Percentiles rank a stretch among this genome's conserved stretches.
These are phyloP conservation scores for Podospora pseudopauciseta DNA, from an alignment of 495 filamentous ascomycete genomes.

Conservation along the genomic window DNA sequence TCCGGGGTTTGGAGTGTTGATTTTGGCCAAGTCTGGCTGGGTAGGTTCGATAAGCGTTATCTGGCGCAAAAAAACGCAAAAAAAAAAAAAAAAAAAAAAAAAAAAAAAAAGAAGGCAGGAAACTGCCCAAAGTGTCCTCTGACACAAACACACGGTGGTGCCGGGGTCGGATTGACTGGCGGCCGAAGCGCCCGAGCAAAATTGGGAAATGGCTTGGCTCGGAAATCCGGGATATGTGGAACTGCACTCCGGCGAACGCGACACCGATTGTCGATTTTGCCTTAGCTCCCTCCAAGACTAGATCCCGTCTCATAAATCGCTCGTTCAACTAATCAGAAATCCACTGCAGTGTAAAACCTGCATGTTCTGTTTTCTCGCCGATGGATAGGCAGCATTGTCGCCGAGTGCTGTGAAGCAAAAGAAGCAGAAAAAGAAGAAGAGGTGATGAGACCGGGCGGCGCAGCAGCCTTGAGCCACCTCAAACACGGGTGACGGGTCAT, in stretches of 20 bases:
- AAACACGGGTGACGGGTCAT: not conserved
- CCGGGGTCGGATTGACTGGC: constrained; percentile 10
- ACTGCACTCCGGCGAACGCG: constrained; percentile 9
- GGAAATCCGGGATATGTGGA: constrained; percentile 16
- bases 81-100: not conserved
- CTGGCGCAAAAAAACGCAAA: not conserved
- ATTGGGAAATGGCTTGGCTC: constrained; percentile 11
- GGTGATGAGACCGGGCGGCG: not conserved
- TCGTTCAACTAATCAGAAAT: not conserved
- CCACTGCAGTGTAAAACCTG: not conserved
- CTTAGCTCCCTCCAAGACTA: not conserved
- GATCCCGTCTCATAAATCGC: not conserved
- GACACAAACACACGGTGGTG: not conserved
- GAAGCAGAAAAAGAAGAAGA: not conserved
- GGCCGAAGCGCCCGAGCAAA: constrained; percentile 15
- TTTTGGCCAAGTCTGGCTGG: not conserved
- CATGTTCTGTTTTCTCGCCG: not conserved
- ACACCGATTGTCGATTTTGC: constrained; percentile 7
- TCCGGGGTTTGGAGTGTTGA: not conserved
- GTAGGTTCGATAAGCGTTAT: too few species aligned
- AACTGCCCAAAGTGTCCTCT: not conserved
- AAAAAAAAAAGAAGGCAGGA: not conserved
- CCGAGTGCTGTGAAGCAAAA: too few species aligned
- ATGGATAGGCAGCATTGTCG: too few species aligned
- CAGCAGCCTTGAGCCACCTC: not conserved